A percentile compares a stretch with the other conserved stretches of the same genome.
These are phyloP conservation scores for Suillus weaverae DNA, from an alignment of 768 basidiomycete genomes.

Conservation along the genomic window DNA sequence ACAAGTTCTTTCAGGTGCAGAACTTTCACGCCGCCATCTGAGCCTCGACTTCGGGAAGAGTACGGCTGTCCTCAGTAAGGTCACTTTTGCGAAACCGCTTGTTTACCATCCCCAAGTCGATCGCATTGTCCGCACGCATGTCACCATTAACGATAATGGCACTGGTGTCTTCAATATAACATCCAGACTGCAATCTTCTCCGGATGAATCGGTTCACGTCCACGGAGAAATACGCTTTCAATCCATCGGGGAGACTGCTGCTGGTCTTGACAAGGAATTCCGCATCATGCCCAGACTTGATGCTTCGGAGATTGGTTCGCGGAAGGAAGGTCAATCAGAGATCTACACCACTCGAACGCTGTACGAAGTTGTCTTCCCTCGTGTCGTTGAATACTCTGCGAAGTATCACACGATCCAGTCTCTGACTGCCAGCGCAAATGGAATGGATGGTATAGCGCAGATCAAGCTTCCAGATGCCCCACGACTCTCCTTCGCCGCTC, in stretches of 20 bases:
- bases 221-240: slow-evolving; percentile 47
- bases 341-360: slow-evolving; percentile 54
- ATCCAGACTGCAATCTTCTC: slow-evolving; percentile 37
- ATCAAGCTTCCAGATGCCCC: slow-evolving; percentile 41
- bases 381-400: slow-evolving; percentile 62
- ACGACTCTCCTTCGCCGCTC: slow-evolving; percentile 38
- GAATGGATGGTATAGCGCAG: slow-evolving; percentile 52
- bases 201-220: slow-evolving; percentile 40
- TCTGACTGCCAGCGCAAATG: slow-evolving; percentile 48
- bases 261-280: slow-evolving; percentile 40
- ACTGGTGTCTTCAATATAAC: slow-evolving; percentile 46
- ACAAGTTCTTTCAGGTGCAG: slow-evolving; percentile 47
- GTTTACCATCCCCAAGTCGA: slow-evolving; percentile 40
- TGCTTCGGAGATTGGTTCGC: slow-evolving; percentile 30
- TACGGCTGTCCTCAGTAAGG: slow-evolving; percentile 39
- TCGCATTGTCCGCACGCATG: slow-evolving; percentile 38
- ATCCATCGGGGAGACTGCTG: slow-evolving; percentile 28
- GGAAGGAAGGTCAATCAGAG: slow-evolving; percentile 34
- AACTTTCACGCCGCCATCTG: slow-evolving; percentile 36
- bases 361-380: slow-evolving; percentile 69
- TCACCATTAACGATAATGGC: slow-evolving; percentile 37
- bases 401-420: slow-evolving; percentile 59
- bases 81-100: slow-evolving; percentile 56
- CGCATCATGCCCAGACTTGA: slow-evolving; percentile 38
- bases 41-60: slow-evolving; percentile 32